Base-by-base conservation (phyloP, 2,329 filamentous ascomycete genomes). In the Colletotrichum sp. region DNA sequence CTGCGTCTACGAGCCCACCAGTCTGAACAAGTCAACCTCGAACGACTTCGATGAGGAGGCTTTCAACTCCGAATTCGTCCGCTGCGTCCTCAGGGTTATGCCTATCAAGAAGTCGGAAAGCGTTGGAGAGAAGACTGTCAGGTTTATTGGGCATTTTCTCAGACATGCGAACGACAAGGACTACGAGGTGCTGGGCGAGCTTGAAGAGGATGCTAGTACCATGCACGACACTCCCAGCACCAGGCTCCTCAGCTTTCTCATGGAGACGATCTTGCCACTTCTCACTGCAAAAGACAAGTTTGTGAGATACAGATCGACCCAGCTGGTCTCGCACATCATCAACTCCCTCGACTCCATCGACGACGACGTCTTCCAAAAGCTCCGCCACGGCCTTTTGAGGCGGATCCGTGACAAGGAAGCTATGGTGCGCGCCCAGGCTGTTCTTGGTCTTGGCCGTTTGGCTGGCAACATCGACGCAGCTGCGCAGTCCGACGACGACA, bases 381-480 rank as follows among this genome's bases (percentile, higher is more conserved):
- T 99, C 76, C 92, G 95, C 68, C 90, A 95, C 69, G 94, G 94
- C 0, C 87, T 99, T 48, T 87, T 98, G 60, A 98, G 94, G 85
- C 91, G 97, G 39, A 93, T 99, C 67, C 93, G 95, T 79, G 97
- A 99, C 85, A 99, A 98, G 85, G 97, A 99, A 83, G 92, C 96
- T 8, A 94, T 96, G 83, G 95, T 99, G 10, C 93, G 97, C 75
- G 93, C 97, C 7, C 97, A 99, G 83, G 97, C 97, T 8, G 95
- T 98, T 1, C 89, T 98, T 77, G 96, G 96, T 6, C 89, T 99
- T n/a, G 95, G 95, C 8, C 91, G 96, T 36, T 88, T 99, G 67
- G 95, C 95, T 8, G 94, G 93, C 26, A 95, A 95, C 79, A 92
- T 93, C 6, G 94, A 94, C 71, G 94, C 92, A 13, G 92, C 92